Evolutionary conservation across 768 basidiomycete species (phyloP).

Genomic region (Suillus fuscotomentosus): DNA sequence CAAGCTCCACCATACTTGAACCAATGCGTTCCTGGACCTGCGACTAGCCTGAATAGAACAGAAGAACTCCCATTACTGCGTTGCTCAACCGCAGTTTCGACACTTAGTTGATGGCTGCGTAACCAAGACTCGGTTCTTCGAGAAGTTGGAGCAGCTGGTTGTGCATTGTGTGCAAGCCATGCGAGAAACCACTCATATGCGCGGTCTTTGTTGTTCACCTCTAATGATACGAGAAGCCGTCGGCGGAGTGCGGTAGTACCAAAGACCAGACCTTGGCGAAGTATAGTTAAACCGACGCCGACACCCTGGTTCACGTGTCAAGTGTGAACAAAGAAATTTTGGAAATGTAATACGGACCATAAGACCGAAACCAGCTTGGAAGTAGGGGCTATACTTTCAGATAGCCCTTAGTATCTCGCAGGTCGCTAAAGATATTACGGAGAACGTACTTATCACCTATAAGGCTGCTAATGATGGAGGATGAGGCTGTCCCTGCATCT

Average conservation of each 20-base stretch:
- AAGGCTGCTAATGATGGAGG: slow-evolving; percentile 38
- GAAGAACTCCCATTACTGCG: slow-evolving; percentile 89
- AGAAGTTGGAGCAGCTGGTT: slow-evolving; percentile 27
- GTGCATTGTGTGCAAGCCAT: slow-evolving; percentile 85
- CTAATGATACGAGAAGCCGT: slow-evolving; percentile 90
- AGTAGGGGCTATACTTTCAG: slow-evolving; percentile 79
- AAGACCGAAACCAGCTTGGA: slow-evolving; percentile 96
- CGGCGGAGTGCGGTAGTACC: slow-evolving; percentile 78
- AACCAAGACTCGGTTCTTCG: slow-evolving; percentile 42
- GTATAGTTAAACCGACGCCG: slow-evolving; percentile 75
- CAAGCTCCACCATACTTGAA: slow-evolving; percentile 88
- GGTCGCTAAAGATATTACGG: not conserved
- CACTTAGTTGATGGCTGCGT: slow-evolving; percentile 89
- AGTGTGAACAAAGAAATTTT: not conserved
- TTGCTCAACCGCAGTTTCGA: slow-evolving; percentile 89
- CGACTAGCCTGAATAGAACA: slow-evolving; percentile 89
- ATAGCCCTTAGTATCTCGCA: slow-evolving; percentile 17
- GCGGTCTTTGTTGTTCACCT: slow-evolving; percentile 94
- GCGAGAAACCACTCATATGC: slow-evolving; percentile 96
- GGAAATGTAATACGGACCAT: slow-evolving; percentile 58
- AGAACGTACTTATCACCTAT: slow-evolving; percentile 66
- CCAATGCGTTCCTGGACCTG: slow-evolving; percentile 93
- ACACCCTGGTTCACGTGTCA: slow-evolving; percentile 60
- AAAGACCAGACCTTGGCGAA: slow-evolving; percentile 68
- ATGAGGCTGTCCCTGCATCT: slow-evolving; percentile 9